phyloP scores from a whole-genome alignment of 495 filamentous ascomycete genomes.

The Daldinia loculata region DNA sequence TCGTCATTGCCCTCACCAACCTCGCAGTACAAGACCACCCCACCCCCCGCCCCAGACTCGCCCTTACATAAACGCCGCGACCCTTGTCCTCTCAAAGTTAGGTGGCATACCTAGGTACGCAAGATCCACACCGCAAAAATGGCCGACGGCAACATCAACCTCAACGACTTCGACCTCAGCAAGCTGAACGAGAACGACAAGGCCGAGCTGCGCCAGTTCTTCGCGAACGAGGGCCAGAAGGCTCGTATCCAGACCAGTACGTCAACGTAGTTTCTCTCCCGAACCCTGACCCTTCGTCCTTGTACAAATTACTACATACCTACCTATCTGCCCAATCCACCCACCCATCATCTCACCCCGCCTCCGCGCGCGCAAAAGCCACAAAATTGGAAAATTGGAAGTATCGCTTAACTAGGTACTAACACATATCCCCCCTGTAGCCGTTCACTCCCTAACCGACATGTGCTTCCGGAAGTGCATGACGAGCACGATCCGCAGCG shows the following conservation, averaged over 20 bases:
- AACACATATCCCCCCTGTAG: conserved; percentile 21
- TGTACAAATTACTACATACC: not conserved
- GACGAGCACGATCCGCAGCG: conserved; percentile 68
- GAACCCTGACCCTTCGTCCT: no score
- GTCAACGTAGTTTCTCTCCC: conserved; percentile 41
- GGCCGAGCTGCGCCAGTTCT: conserved; percentile 83
- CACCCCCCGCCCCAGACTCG: no score
- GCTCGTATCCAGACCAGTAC: conserved; percentile 79
- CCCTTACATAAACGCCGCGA: not conserved
- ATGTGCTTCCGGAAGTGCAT: conserved; percentile 94
- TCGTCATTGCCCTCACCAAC: not conserved
- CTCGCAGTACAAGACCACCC: no score
- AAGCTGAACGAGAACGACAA: conserved; percentile 83
- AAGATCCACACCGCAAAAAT: not conserved
- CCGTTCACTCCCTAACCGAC: conserved; percentile 77
- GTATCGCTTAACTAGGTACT: conserved; percentile 1
- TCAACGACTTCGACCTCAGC: conserved; percentile 64
- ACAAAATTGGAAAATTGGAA: no score
- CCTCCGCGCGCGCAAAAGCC: not conserved
- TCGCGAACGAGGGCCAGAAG: conserved; percentile 83
- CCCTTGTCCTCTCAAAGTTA: not conserved
- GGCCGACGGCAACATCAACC: conserved; percentile 34
- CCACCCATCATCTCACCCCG: no score
- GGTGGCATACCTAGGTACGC: no score
- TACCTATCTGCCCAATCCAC: not conserved